phyloP scores from a whole-genome alignment of 2,329 filamentous ascomycete species.

The Lachnellula hyalina region DNA sequence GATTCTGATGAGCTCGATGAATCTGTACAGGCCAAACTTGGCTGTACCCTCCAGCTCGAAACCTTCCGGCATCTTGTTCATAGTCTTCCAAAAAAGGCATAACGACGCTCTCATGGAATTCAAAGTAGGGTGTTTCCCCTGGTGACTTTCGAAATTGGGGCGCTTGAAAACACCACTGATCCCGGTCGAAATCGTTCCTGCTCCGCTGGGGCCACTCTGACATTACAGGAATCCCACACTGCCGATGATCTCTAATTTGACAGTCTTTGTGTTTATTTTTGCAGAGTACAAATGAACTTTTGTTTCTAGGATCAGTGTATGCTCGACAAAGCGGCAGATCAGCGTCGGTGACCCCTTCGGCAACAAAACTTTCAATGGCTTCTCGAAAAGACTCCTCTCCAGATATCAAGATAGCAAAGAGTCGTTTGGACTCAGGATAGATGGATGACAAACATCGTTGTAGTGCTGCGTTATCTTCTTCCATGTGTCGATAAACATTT shows the following conservation, averaged over 20 bases:
- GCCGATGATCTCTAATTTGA: neutral
- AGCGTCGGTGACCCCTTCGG: neutral
- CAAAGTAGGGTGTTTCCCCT: neutral
- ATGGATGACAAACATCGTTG: neutral
- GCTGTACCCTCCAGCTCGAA: conserved; percentile 1
- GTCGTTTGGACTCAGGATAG: neutral
- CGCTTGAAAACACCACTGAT: conserved; percentile 4
- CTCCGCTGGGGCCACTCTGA: neutral
- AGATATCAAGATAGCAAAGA: neutral
- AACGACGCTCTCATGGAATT: neutral
- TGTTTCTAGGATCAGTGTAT: neutral
- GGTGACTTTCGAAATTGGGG: neutral
- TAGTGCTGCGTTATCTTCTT: neutral
- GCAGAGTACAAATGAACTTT: neutral
- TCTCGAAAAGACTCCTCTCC: neutral
- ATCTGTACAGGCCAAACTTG: conserved; percentile 6
- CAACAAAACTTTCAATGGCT: neutral
- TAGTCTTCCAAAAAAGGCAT: conserved; percentile 4
- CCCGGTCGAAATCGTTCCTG: neutral
- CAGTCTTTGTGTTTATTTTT: neutral
- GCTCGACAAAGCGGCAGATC: neutral
- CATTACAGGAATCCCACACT: neutral
- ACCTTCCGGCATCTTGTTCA: neutral
- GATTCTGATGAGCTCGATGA: neutral
- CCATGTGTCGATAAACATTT: neutral